Evolutionary conservation across 73 alveolate species (phyloP).

Genomic region (Symbiodinium pilosum): DNA sequence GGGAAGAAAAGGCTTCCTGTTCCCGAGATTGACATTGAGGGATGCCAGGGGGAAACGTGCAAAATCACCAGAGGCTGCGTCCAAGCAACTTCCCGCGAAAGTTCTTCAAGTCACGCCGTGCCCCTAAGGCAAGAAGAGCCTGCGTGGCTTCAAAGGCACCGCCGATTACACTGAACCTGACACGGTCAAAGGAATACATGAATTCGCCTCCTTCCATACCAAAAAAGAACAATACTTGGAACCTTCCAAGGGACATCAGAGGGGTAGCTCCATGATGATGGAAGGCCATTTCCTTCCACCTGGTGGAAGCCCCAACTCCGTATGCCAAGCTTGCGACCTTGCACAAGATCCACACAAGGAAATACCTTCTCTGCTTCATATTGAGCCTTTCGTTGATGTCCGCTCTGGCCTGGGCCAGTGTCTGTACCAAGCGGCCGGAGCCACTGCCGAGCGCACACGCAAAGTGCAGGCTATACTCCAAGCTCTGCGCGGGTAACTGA

Average conservation of each 20-base stretch:
- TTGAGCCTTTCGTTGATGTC: not conserved
- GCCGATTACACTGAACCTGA: conserved; percentile 11
- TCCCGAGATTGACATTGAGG: no score
- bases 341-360: not conserved
- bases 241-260: no score
- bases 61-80: no score
- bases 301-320: not conserved
- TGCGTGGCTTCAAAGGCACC: not conserved
- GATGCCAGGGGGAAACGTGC: no score
- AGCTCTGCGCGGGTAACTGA: not conserved
- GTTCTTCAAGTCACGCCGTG: not conserved
- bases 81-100: not conserved
- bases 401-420: not conserved
- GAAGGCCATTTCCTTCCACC: not conserved
- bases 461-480: not conserved
- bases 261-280: conserved; percentile 24
- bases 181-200: no score
- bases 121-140: not conserved
- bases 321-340: not conserved
- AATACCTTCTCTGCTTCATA: not conserved
- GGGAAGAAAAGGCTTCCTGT: no score
- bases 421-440: not conserved
- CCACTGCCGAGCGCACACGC: not conserved
- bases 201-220: no score
- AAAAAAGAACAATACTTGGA: no score